Evolutionary conservation across 140 eudicot genomes (phyloP).

Genomic region (Erigeron philadelphicus): DNA sequence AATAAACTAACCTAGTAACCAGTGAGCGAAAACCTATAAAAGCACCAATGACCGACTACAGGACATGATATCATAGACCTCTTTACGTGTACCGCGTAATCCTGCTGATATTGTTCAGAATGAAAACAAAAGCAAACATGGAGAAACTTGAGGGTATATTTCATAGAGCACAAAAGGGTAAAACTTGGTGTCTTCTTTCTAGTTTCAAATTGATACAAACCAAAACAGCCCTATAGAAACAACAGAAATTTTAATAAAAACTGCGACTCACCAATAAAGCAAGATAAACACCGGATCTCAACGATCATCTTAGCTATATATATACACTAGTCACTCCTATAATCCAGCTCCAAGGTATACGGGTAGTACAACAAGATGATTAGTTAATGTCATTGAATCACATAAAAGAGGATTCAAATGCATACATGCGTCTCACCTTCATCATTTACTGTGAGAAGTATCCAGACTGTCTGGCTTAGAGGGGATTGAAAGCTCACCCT

Average conservation of each 20-base stretch:
- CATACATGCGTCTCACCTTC: slow-evolving; percentile 23
- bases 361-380: slow-evolving; percentile 29
- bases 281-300: slow-evolving; percentile 11
- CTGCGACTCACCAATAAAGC: slow-evolving; percentile 4
- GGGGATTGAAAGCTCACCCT: slow-evolving; percentile 51
- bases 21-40: too few species aligned
- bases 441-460: slow-evolving; percentile 19
- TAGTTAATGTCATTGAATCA: slow-evolving; percentile 8
- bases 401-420: not conserved
- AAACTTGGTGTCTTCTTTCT: slow-evolving; percentile 9
- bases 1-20: too few species aligned
- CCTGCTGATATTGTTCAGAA: not conserved
- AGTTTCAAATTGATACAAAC: not conserved
- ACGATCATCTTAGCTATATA: slow-evolving; percentile 18
- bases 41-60: not conserved
- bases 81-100: not conserved
- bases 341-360: slow-evolving; percentile 30
- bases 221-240: slow-evolving; percentile 2
- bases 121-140: not conserved
- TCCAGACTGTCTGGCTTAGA: slow-evolving; percentile 23
- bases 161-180: not conserved
- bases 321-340: slow-evolving; percentile 26
- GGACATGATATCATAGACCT: not conserved
- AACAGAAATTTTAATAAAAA: slow-evolving; percentile 3
- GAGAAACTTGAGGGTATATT: not conserved